These are phyloP conservation scores for Boletus rex-veris DNA, from an alignment of 768 basidiomycete species.

Conservation along the genomic window DNA sequence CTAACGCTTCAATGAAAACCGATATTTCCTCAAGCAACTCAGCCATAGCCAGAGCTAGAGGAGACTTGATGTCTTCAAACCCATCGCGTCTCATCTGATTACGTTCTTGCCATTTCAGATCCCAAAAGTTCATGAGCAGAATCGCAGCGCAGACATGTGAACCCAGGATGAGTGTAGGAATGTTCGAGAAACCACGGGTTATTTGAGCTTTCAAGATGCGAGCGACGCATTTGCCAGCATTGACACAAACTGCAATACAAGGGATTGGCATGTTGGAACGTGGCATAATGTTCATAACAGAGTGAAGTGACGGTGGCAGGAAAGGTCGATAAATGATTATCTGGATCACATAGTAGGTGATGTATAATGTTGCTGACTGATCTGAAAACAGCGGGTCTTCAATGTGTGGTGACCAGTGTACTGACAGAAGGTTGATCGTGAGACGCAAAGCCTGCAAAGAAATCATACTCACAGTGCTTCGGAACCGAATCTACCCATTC, in stretches of 20 bases:
- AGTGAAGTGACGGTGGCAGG: conserved; percentile 42
- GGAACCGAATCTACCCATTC: conserved; percentile 73
- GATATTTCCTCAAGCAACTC: conserved; percentile 29
- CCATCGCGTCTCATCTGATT: conserved; percentile 22
- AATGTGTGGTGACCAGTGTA: conserved; percentile 56
- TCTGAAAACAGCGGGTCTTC: conserved; percentile 46
- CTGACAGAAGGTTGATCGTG: conserved; percentile 28
- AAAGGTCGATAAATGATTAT: conserved; percentile 73
- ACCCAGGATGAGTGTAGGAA: conserved; percentile 41
- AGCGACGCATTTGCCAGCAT: conserved; percentile 58
- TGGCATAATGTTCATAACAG: conserved; percentile 20
- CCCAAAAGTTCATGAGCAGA: conserved; percentile 58
- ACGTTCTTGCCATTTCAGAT: conserved; percentile 46
- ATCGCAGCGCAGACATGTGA: conserved; percentile 51
- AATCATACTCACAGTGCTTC: conserved; percentile 49
- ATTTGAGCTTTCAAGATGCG: conserved; percentile 55
- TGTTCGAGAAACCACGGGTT: conserved; percentile 42
- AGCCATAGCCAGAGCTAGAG: conserved; percentile 27
- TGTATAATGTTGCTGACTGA: conserved; percentile 56
- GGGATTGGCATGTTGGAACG: conserved; percentile 39
- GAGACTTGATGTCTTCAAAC: conserved; percentile 31
- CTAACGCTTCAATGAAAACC: conserved; percentile 29
- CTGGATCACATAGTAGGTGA: conserved; percentile 56
- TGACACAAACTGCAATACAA: conserved; percentile 56
- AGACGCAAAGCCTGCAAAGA: not conserved